A percentile compares a stretch with the other conserved stretches of the same genome.
Evolutionary conservation across 345 rosid genomes (phyloP).

Genomic region (Luvunga scandens): DNA sequence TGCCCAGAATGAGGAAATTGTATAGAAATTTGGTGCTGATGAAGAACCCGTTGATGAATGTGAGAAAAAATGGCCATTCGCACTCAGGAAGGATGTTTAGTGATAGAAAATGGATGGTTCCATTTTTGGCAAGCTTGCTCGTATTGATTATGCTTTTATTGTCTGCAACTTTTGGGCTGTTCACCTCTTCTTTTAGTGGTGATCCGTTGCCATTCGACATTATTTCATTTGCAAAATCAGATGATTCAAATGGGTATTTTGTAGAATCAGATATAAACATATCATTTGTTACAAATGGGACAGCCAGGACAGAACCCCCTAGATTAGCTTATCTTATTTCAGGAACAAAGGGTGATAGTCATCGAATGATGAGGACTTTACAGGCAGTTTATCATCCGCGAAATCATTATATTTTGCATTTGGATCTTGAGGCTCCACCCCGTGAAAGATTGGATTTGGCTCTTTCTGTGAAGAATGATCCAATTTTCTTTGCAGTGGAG

Average conservation of each 20-base stretch:
- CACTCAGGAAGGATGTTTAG: slow-evolving; percentile 64
- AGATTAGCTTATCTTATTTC: slow-evolving; percentile 90
- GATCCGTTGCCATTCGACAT: slow-evolving; percentile 52
- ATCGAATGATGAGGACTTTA: slow-evolving; percentile 89
- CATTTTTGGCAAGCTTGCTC: slow-evolving; percentile 75
- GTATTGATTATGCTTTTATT: slow-evolving; percentile 60
- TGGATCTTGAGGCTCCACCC: slow-evolving; percentile 94
- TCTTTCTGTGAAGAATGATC: slow-evolving; percentile 64
- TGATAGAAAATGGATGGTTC: slow-evolving; percentile 82
- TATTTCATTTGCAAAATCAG: slow-evolving; percentile 38
- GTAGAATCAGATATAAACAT: slow-evolving; percentile 60
- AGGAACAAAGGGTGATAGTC: slow-evolving; percentile 92
- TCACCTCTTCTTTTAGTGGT: slow-evolving; percentile 39
- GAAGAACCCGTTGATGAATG: slow-evolving; percentile 35
- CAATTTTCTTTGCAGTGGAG: slow-evolving; percentile 64
- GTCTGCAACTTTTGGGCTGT: slow-evolving; percentile 40
- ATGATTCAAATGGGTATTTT: slow-evolving; percentile 61
- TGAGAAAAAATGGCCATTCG: slow-evolving; percentile 58
- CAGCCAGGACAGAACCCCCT: slow-evolving; percentile 46
- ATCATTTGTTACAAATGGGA: slow-evolving; percentile 25
- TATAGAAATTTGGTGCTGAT: slow-evolving; percentile 42
- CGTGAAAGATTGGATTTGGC: slow-evolving; percentile 79
- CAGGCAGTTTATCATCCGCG: slow-evolving; percentile 95
- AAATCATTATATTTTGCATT: slow-evolving; percentile 87
- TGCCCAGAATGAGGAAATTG: slow-evolving; percentile 41